A percentile compares a stretch with the other conserved stretches of the same genome.
Conservation (phyloP, 2,329 filamentous ascomycete genomes). For the Stemphylium lycopersici region DNA sequence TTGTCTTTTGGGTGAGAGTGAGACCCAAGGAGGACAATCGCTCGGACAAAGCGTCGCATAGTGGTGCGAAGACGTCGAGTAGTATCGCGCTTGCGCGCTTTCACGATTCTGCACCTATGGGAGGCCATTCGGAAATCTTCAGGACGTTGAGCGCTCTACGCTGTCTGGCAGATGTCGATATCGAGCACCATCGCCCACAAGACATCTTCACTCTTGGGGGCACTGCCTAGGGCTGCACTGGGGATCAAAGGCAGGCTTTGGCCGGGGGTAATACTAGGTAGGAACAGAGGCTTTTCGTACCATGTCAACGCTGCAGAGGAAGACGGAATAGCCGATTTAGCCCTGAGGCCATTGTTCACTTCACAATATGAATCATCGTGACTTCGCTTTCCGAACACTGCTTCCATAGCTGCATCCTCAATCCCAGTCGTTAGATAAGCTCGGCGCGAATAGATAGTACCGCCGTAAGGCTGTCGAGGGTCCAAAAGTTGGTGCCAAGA, state of each 20-base stretch:
- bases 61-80: neutral
- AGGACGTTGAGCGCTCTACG: neutral
- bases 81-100: neutral
- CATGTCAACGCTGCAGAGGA: neutral
- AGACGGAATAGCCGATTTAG: neutral
- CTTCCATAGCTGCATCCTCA: too few relatives aligned
- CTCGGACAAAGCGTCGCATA: neutral
- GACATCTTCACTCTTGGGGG: neutral
- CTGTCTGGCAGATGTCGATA: neutral
- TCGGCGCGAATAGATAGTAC: slow-evolving; percentile 10
- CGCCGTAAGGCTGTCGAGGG: neutral
- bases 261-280: neutral
- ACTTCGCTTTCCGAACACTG: too few relatives aligned
- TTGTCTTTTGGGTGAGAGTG: slow-evolving; percentile 69
- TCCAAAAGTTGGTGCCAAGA: slow-evolving; percentile 26
- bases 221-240: neutral
- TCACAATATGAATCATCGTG: too few relatives aligned
- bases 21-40: neutral
- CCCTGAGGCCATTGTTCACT: too few relatives aligned
- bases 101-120: neutral
- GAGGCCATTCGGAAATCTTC: neutral
- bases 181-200: neutral
- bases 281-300: neutral
- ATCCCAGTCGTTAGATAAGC: slow-evolving; percentile 8
- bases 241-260: neutral